Evolutionary conservation across 768 basidiomycete genomes (phyloP), one percentile per base, ranked within the genome.

Genomic region (Amanita polypyramis): DNA sequence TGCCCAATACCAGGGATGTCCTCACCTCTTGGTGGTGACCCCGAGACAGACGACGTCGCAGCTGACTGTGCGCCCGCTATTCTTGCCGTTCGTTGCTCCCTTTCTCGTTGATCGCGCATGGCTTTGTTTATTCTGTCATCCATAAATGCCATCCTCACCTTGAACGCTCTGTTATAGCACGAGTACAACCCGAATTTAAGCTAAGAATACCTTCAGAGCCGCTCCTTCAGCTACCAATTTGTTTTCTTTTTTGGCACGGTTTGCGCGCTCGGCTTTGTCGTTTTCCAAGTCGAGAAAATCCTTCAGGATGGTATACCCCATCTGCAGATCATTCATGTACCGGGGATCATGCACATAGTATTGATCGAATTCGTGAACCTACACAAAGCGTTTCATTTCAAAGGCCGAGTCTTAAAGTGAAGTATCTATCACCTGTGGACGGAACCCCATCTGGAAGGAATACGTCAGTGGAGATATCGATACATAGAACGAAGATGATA

Each of bases 71-170:
- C 29, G 56, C 60, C 5, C 2, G 56, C 61, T 33, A 61, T 66
- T 40, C 69, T 66, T 36, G 72, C 73, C 47, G 57, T 66, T 37
- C 77, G 65, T 43, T 60, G 65, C 51, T 76, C 66, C 58, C 64
- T 74, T 52, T 90, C 86, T 53, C 77, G 69, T 55, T 82, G 67
- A 50, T 87, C 79, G 6, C 62, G 63, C 50, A 74, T 45, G 55
- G 64, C 60, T 56, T 79, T 82, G 1, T 66, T 63, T 57, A 70
- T 81, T 43, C 89, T 74, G 58, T 92, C 89, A 40, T 92, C 89
- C 56, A 88, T 70, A 59, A 77, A 90, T 1, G 82, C 82, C 43
- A 88, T 62, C 59, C 80, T 85, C n/a, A 85, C 79, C 88, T 90
- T 53, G 2, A 47, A 34, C 14, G 14, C 32, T 27, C 11, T 12